Conservation (phyloP, 306 rosid genomes). For the Rubus idaeus region DNA sequence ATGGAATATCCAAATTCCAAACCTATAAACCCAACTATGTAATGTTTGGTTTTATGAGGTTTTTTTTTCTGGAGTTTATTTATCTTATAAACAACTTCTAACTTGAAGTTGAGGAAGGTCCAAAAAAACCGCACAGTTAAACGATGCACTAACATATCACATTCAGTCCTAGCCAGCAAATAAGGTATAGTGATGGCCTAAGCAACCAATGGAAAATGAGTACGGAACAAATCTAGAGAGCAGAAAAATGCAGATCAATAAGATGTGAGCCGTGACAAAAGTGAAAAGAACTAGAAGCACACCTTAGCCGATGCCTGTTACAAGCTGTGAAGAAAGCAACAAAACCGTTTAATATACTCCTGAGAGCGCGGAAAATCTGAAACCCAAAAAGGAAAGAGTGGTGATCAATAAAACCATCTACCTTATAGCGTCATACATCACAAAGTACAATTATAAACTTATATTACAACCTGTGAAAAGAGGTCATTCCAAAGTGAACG, state of each 20-base stretch:
- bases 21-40: not conserved
- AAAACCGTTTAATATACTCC: slow-evolving; percentile 80
- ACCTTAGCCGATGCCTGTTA: slow-evolving; percentile 98
- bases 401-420: slow-evolving; percentile 28
- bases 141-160: not conserved
- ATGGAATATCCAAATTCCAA: not conserved
- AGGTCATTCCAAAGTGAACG: slow-evolving; percentile 93
- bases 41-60: not conserved
- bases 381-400: slow-evolving; percentile 15
- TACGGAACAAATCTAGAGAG: slow-evolving; percentile 1
- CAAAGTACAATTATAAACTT: slow-evolving; percentile 11
- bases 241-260: not conserved
- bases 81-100: not conserved
- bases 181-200: not conserved
- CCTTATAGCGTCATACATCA: slow-evolving; percentile 9
- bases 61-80: not conserved
- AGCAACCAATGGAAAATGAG: not conserved
- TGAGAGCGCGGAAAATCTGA: slow-evolving; percentile 89
- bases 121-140: not conserved
- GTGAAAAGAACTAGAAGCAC: slow-evolving; percentile 18
- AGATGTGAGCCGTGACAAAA: not conserved
- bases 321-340: slow-evolving; percentile 88
- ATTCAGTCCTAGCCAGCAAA: not conserved
- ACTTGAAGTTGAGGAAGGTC: not conserved
- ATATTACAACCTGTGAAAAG: slow-evolving; percentile 70